These are phyloP conservation scores for Cymbopogon flexuosus DNA, from an alignment of 202 grass and related monocot genomes.

Conservation along the genomic window DNA sequence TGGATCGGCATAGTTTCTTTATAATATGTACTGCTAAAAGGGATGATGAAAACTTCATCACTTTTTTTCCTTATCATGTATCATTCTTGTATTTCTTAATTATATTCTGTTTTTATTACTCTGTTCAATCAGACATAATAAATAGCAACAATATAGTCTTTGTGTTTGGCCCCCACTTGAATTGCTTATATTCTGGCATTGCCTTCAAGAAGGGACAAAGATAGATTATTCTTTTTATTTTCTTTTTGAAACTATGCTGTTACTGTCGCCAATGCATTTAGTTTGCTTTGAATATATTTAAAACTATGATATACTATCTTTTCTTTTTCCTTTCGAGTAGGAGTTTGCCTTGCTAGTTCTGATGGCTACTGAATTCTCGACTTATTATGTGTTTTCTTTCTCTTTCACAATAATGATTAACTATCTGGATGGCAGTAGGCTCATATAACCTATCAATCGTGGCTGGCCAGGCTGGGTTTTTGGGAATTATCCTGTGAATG, in stretches of 20 bases:
- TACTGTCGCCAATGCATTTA: neutral
- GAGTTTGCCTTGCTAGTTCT: neutral
- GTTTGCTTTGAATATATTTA: slow-evolving; percentile 17
- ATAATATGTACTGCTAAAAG: neutral
- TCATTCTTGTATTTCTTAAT: neutral
- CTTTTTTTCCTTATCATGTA: neutral
- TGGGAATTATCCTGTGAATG: slow-evolving; percentile 4
- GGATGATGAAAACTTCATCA: neutral
- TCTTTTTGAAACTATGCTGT: neutral
- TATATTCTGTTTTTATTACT: slow-evolving; percentile 2
- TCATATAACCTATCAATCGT: neutral
- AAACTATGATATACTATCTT: neutral
- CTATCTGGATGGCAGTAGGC: neutral
- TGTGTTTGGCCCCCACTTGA: neutral
- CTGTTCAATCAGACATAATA: neutral
- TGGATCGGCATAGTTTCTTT: neutral
- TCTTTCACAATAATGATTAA: neutral
- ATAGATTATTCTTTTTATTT: neutral
- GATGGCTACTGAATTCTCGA: neutral
- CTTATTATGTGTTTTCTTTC: neutral
- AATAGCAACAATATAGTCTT: neutral
- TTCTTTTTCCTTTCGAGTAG: neutral
- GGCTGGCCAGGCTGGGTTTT: neutral
- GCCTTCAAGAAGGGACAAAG: neutral
- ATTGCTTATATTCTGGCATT: neutral